Conservation (phyloP, 352 stramenopile genomes). For the Phytophthora boehmeriae region DNA sequence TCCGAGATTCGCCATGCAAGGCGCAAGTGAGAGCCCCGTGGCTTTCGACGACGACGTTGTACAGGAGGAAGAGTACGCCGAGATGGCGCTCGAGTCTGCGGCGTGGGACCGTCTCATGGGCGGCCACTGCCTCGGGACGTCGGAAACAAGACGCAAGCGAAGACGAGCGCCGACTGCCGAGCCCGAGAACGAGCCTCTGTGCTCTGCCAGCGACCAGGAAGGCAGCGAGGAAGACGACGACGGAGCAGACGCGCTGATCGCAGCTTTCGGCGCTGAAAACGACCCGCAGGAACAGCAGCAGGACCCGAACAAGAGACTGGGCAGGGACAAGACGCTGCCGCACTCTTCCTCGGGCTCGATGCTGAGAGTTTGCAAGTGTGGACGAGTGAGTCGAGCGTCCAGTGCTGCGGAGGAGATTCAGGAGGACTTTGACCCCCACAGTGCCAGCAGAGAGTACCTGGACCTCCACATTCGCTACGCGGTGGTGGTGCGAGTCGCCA, state of each 20-base stretch:
- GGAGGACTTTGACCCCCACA: slow-evolving; percentile 32
- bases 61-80: slow-evolving; percentile 41
- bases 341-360: slow-evolving; percentile 27
- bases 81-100: slow-evolving; percentile 38
- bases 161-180: slow-evolving; percentile 24
- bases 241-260: slow-evolving; percentile 38
- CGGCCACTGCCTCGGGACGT: slow-evolving; percentile 54
- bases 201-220: slow-evolving; percentile 26
- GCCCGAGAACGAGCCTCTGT: slow-evolving; percentile 9
- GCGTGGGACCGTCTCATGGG: slow-evolving; percentile 49
- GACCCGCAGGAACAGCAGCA: slow-evolving; percentile 31
- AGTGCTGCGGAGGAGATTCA: slow-evolving; percentile 17
- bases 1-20: slow-evolving; percentile 1
- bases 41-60: slow-evolving; percentile 17
- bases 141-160: slow-evolving; percentile 29
- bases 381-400: slow-evolving; percentile 13
- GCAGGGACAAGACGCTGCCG: slow-evolving; percentile 19
- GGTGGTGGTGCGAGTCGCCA: slow-evolving; percentile 47
- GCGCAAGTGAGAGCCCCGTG: not conserved
- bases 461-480: slow-evolving; percentile 54
- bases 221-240: slow-evolving; percentile 33
- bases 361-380: slow-evolving; percentile 34
- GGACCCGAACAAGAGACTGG: slow-evolving; percentile 28
- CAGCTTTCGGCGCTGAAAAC: slow-evolving; percentile 33
- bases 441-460: slow-evolving; percentile 48